These are phyloP conservation scores for Groenewaldozyma tartarivorans DNA, from an alignment of 805 yeast species.

Conservation along the genomic window DNA sequence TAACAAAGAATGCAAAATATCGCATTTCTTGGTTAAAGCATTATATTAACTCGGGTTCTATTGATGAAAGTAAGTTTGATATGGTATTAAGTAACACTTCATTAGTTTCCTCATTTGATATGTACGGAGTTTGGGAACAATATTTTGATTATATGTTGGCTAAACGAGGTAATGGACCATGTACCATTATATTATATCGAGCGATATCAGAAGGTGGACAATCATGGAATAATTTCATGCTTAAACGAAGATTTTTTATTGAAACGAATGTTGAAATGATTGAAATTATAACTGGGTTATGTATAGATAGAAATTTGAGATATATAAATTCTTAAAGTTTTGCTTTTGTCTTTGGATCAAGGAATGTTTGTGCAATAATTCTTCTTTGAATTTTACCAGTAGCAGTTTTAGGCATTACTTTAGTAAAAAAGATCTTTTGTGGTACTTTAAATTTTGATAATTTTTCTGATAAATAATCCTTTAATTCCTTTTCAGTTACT, in stretches of 20 bases:
- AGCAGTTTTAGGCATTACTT: constrained; percentile 62
- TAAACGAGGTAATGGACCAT: not conserved
- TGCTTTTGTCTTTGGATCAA: constrained; percentile 15
- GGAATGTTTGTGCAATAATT: constrained; percentile 42
- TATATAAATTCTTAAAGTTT: constrained; percentile 9
- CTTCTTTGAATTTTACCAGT: constrained; percentile 72
- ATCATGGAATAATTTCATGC: not conserved
- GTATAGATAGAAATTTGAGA: not conserved
- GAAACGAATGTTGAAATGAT: not conserved
- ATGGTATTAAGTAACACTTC: too few relatives aligned
- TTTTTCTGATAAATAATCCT: constrained; percentile 35
- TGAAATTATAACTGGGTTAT: not conserved
- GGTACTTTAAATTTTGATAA: constrained; percentile 57
- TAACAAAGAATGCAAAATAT: not conserved
- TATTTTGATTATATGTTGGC: not conserved
- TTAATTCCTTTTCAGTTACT: constrained; percentile 36
- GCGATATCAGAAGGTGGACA: not conserved
- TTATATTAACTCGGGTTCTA: too few relatives aligned
- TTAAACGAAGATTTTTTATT: not conserved
- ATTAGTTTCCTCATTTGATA: not conserved
- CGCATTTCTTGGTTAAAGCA: too few relatives aligned
- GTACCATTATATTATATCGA: too few relatives aligned
- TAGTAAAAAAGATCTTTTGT: constrained; percentile 44
- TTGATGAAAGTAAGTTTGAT: too few relatives aligned
- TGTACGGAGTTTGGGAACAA: not conserved